Base-by-base conservation (phyloP, 352 stramenopile genomes). In the Aphanomyces invadans region DNA sequence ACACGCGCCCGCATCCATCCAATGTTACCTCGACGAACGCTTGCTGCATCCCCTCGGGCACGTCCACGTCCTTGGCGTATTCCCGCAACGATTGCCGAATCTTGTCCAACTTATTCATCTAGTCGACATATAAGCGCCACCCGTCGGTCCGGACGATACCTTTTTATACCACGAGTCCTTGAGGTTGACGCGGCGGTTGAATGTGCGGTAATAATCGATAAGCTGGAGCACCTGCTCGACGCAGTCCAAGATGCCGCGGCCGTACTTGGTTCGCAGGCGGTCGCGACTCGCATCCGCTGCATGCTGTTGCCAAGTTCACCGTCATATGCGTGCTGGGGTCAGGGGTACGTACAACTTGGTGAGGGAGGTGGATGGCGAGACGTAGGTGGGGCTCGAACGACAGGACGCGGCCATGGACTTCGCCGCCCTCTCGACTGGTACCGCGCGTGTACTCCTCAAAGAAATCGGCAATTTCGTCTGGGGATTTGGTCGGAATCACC, bases 131-230 rank as follows among this genome's bases (percentile, higher is more conserved):
- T 26, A 62, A 7, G 9, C 25, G 17, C 10, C 53, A 62, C 10
- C n/a, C 15, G 5, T 17, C 15, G 11, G 15, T 31, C 42, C 21
- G 28, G 21, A 52, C 7, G 12, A 11, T 52, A 67, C 76, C 44
- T 72, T 46, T 68, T 87, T 57, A 26, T 36, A 87, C 86, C 86
- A 94, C 21, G 71, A 72, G n/a, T 92, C 81, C 48, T 70, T 74
- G 38, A 91, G 48, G 42, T 89, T 74, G 2, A 80, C 91, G 36
- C 86, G 86, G 0, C 86, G 78, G 59, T 84, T 77, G 48, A 92
- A 94, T 23, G 82, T 71, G 29, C 82, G 77, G 55, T 94, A 94
- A 48, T 94, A 94, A 63, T 91, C 83, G 12, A 94, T 75, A 44
- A 94, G 73, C 23, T 78, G 83, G 53, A 94, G 81, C 29, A 87